Evolutionary conservation across 805 yeast genomes (phyloP).

Genomic region (Saccharomycopsis lassenensis): DNA sequence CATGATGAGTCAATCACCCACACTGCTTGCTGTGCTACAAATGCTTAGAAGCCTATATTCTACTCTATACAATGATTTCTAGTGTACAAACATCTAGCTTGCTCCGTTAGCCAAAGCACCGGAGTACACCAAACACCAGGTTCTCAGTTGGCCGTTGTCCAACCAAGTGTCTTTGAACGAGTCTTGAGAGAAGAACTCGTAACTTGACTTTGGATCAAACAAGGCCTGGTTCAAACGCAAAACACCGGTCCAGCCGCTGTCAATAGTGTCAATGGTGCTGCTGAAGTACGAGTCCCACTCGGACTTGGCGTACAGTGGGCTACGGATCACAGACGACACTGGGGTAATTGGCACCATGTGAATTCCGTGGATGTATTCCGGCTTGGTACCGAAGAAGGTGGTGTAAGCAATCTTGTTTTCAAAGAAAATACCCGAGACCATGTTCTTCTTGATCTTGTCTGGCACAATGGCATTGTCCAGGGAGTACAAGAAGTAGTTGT

Average conservation of each 20-base stretch:
- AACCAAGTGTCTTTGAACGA: slow-evolving; percentile 43
- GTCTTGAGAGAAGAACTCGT: slow-evolving; percentile 44
- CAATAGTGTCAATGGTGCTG: slow-evolving; percentile 29
- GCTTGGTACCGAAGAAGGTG: slow-evolving; percentile 53
- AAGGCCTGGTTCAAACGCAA: slow-evolving; percentile 61
- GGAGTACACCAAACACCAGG: slow-evolving; percentile 80
- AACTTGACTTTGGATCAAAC: slow-evolving; percentile 54
- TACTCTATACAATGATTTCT: no score
- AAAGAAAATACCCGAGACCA: slow-evolving; percentile 57
- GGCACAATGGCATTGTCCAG: slow-evolving; percentile 44
- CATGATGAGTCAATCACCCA: no score
- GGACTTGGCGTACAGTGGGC: slow-evolving; percentile 37
- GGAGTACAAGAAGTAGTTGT: slow-evolving; percentile 40
- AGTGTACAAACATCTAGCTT: no score
- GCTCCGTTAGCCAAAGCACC: slow-evolving; percentile 29
- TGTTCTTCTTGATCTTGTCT: slow-evolving; percentile 38
- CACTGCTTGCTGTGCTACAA: no score
- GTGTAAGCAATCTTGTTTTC: slow-evolving; percentile 67
- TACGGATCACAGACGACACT: slow-evolving; percentile 43
- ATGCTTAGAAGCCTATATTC: neutral
- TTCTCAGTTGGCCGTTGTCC: slow-evolving; percentile 76
- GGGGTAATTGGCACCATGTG: slow-evolving; percentile 71
- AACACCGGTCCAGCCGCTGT: slow-evolving; percentile 60
- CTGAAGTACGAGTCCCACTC: slow-evolving; percentile 49
- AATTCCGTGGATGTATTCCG: slow-evolving; percentile 64